Conservation (phyloP, 2,329 filamentous ascomycete species). For the Trichophyton benhamiae region DNA sequence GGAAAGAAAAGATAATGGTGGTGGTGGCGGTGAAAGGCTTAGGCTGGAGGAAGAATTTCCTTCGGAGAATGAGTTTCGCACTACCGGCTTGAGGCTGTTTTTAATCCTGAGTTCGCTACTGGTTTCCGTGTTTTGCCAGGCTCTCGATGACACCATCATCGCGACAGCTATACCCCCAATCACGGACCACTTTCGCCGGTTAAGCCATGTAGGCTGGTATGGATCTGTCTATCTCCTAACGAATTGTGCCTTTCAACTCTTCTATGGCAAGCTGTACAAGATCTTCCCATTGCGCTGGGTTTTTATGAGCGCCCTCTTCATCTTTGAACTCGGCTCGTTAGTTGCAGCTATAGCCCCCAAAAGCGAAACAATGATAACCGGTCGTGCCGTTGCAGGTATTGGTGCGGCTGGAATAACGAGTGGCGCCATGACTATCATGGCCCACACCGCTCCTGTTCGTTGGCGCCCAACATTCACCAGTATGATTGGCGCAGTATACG, state of each 20-base stretch:
- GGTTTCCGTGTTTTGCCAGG: slow-evolving; percentile 8
- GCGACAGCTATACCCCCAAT: slow-evolving; percentile 26
- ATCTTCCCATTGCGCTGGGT: slow-evolving; percentile 29
- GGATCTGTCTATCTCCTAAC: slow-evolving; percentile 24
- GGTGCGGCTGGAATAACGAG: slow-evolving; percentile 28
- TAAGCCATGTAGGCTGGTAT: slow-evolving; percentile 28
- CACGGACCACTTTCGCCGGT: slow-evolving; percentile 25
- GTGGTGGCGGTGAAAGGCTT: too few relatives aligned
- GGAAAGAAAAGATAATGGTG: background rate
- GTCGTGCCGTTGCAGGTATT: slow-evolving; percentile 30
- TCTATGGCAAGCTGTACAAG: slow-evolving; percentile 31
- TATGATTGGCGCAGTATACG: slow-evolving; percentile 18
- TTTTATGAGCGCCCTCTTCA: slow-evolving; percentile 18
- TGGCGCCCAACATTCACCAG: slow-evolving; percentile 20
- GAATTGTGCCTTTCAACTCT: slow-evolving; percentile 18
- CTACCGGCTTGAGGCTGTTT: background rate
- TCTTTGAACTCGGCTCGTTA: slow-evolving; percentile 21
- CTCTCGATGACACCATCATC: slow-evolving; percentile 18
- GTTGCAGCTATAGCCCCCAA: slow-evolving; percentile 11
- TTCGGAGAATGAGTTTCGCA: background rate
- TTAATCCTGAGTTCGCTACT: background rate
- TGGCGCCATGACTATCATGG: slow-evolving; percentile 21
- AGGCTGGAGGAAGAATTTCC: background rate
- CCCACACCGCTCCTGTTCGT: slow-evolving; percentile 14
- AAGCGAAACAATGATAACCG: slow-evolving; percentile 4